Percentiles rank a stretch among this genome's conserved stretches.
These are phyloP conservation scores for Eurotiales sp. DNA, from an alignment of 2,329 filamentous ascomycete genomes.

Conservation along the genomic window DNA sequence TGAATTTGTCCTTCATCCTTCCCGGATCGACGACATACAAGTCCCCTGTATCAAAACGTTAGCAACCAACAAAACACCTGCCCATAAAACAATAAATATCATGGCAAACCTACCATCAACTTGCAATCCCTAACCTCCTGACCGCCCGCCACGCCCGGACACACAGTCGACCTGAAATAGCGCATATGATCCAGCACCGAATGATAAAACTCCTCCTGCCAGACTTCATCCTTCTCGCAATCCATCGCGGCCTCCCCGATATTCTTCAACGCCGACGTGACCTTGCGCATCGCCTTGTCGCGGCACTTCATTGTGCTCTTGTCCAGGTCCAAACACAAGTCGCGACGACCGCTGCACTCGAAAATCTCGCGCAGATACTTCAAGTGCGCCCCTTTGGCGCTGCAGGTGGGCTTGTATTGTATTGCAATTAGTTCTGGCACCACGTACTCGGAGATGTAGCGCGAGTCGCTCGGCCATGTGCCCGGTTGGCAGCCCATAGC, in stretches of 20 bases:
- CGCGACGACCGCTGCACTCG: conserved; percentile 6
- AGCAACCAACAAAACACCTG: not conserved
- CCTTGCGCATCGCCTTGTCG: conserved; percentile 9
- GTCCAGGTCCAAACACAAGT: conserved; percentile 12
- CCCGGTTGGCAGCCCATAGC: conserved; percentile 8
- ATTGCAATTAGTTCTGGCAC: conserved; percentile 9
- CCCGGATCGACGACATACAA: conserved; percentile 9
- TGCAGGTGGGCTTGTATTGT: conserved; percentile 11
- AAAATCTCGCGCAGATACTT: conserved; percentile 7
- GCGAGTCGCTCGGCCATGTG: conserved; percentile 10
- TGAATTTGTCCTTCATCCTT: not conserved
- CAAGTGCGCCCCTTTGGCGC: conserved; percentile 2
- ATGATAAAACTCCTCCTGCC: conserved; percentile 10
- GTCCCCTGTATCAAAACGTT: conserved; percentile 1
- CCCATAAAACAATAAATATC: not conserved
- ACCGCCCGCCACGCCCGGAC: not conserved
- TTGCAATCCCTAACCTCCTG: conserved; percentile 13
- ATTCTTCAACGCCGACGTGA: conserved; percentile 9
- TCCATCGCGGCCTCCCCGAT: conserved; percentile 12
- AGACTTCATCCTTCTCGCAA: conserved; percentile 9
- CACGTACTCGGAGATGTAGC: conserved; percentile 6
- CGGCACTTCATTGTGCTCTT: conserved; percentile 10
- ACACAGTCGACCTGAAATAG: conserved; percentile 10
- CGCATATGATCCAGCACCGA: conserved; percentile 9
- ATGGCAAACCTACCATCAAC: conserved; percentile 8